Percentiles rank a stretch among this genome's conserved stretches.
Evolutionary conservation across 1,139 yeast genomes (phyloP).

Genomic region (Blastobotrys buckinghamii): DNA sequence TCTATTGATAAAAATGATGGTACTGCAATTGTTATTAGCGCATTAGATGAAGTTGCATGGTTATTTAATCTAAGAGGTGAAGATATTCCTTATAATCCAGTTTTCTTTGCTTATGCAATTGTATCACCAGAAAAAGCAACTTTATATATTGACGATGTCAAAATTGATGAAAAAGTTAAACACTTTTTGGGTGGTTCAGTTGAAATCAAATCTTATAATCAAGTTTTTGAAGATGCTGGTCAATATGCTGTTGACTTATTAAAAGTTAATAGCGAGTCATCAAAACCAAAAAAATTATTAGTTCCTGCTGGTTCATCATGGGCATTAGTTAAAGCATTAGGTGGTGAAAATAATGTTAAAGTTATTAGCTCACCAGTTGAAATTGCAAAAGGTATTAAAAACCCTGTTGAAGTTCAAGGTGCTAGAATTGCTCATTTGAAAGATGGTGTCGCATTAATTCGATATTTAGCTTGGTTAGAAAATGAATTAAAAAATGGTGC

Average conservation of each 20-base stretch:
- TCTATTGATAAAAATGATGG: conserved; percentile 41
- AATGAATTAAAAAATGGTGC: conserved; percentile 47
- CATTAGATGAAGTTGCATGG: conserved; percentile 94
- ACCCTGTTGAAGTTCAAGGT: conserved; percentile 64
- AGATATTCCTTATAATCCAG: conserved; percentile 86
- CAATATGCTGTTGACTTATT: conserved; percentile 36
- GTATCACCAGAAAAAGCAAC: conserved; percentile 52
- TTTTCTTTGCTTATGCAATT: conserved; percentile 75
- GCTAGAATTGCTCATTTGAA: conserved; percentile 74
- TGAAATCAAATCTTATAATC: conserved; percentile 31
- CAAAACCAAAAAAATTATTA: conserved; percentile 38
- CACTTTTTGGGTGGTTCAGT: conserved; percentile 28
- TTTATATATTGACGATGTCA: conserved; percentile 67
- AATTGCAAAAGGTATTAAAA: conserved; percentile 72
- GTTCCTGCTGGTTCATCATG: conserved; percentile 70
- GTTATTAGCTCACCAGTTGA: conserved; percentile 56
- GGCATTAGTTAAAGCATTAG: conserved; percentile 62
- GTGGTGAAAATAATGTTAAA: conserved; percentile 39
- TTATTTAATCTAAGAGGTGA: conserved; percentile 79
- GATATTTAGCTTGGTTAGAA: conserved; percentile 86
- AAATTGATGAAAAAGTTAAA: conserved; percentile 43
- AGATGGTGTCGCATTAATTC: conserved; percentile 79
- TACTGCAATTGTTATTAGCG: conserved; percentile 51
- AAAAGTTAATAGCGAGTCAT: conserved; percentile 13
- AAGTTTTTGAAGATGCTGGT: conserved; percentile 32